A percentile compares a stretch with the other conserved stretches of the same genome.
Evolutionary conservation across 2,329 filamentous ascomycete genomes (phyloP).

Genomic region (Penicillium frequentans): DNA sequence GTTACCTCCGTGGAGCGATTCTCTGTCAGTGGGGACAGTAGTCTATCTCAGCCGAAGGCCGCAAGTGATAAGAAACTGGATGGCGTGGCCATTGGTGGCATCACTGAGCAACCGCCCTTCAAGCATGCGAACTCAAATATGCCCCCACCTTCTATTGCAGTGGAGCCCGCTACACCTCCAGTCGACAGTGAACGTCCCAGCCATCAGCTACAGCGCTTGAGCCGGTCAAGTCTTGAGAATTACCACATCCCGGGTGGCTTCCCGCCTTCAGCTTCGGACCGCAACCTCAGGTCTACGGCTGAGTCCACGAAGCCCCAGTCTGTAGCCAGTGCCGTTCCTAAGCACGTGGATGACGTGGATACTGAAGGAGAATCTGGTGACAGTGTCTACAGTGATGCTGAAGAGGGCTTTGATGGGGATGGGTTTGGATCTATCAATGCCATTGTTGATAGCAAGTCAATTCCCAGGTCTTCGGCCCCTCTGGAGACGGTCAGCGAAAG

Average conservation of each 20-base stretch:
- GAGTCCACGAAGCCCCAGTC: conserved; percentile 11
- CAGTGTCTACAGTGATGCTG: conserved; percentile 50
- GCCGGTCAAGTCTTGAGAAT: conserved; percentile 39
- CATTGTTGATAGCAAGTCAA: conserved; percentile 42
- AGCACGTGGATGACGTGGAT: conserved; percentile 21
- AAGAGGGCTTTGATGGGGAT: conserved; percentile 43
- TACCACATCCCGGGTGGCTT: conserved; percentile 63
- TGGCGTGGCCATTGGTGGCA: neutral
- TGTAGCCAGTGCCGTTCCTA: conserved; percentile 12
- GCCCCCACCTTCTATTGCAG: conserved; percentile 44
- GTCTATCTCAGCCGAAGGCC: neutral
- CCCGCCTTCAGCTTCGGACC: conserved; percentile 38
- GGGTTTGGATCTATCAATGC: conserved; percentile 53
- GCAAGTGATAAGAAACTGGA: conserved; percentile 3
- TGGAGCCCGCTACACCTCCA: conserved; percentile 51
- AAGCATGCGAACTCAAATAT: conserved; percentile 12
- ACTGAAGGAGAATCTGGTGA: conserved; percentile 42
- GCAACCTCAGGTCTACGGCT: conserved; percentile 11
- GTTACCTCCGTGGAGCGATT: conserved; percentile 12
- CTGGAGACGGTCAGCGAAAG: conserved; percentile 9
- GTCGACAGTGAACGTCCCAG: conserved; percentile 33
- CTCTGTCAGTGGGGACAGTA: conserved; percentile 9
- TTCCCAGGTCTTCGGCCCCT: conserved; percentile 14
- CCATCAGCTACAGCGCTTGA: conserved; percentile 26
- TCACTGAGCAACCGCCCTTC: conserved; percentile 8